Evolutionary conservation across 805 yeast species (phyloP).

Genomic region (Scheffersomyces amazonensis): DNA sequence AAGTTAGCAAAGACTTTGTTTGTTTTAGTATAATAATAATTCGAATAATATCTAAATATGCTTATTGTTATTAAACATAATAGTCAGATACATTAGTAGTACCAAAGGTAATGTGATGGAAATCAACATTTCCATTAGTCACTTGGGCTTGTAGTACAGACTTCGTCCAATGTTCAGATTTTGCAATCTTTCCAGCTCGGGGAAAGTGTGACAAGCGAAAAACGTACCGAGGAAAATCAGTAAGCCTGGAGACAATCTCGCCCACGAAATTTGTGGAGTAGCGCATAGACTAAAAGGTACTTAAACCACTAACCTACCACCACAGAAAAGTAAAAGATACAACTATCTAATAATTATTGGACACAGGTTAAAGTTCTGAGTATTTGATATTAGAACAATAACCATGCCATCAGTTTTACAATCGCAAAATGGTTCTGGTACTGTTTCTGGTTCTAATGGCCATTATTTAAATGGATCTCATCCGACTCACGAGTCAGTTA

Average conservation of each 20-base stretch:
- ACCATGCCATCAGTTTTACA: conserved; percentile 15
- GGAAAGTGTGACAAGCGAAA: not conserved
- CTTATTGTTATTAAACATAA: no score
- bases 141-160: no score
- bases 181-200: no score
- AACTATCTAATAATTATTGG: no score
- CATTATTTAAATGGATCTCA: not conserved
- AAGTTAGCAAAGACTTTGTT: no score
- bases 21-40: no score
- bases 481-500: conserved; percentile 10
- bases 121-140: no score
- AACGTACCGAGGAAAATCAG: not conserved
- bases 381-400: not conserved
- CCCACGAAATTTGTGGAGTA: not conserved
- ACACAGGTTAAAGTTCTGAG: no score
- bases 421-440: not conserved
- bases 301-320: not conserved
- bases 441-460: not conserved
- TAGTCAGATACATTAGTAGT: no score
- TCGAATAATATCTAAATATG: no score
- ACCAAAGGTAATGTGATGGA: no score
- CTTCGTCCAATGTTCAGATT: no score
- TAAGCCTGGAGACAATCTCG: not conserved
- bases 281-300: not conserved
- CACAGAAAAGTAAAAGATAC: not conserved